These are phyloP conservation scores for Leccinum olivaceopallidum DNA, from an alignment of 768 basidiomycete genomes.

Conservation along the genomic window DNA sequence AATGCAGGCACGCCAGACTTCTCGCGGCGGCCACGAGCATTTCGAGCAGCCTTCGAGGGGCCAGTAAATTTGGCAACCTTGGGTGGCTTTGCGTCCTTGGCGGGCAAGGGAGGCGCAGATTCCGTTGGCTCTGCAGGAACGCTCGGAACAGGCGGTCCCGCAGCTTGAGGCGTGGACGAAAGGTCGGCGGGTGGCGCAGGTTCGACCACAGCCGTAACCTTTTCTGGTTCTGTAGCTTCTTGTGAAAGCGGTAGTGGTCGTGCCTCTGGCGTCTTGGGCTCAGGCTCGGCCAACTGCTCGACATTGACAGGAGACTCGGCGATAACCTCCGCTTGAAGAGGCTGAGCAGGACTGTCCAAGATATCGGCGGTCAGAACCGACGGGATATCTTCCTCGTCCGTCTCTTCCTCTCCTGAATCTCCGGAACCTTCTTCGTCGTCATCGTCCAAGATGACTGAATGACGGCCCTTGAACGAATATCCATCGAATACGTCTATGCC, in stretches of 20 bases:
- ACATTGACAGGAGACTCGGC: constrained; percentile 37
- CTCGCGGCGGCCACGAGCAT: constrained; percentile 57
- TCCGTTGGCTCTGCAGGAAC: constrained; percentile 18
- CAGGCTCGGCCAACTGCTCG: constrained; percentile 46
- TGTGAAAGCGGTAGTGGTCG: constrained; percentile 40
- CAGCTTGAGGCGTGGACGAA: constrained; percentile 14
- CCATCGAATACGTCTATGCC: constrained; percentile 84
- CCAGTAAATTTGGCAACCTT: constrained; percentile 24
- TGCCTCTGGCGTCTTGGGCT: constrained; percentile 80
- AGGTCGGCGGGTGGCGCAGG: constrained; percentile 15
- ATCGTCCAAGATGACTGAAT: constrained; percentile 76
- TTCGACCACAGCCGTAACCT: constrained; percentile 13
- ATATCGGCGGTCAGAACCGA: constrained; percentile 19
- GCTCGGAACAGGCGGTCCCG: constrained; percentile 11
- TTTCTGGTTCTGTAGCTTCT: constrained; percentile 23
- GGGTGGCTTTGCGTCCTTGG: constrained; percentile 32
- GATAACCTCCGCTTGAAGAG: constrained; percentile 29
- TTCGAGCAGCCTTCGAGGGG: constrained; percentile 25
- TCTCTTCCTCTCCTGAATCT: constrained; percentile 35
- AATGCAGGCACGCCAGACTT: constrained; percentile 83
- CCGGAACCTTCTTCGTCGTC: constrained; percentile 50
- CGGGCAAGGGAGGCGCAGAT: constrained; percentile 29
- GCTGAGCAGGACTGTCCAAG: constrained; percentile 24
- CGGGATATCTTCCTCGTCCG: constrained; percentile 40
- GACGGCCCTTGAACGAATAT: constrained; percentile 88